These are phyloP conservation scores for Malus hybrid DNA, from an alignment of 331 rosid genomes.

Conservation along the genomic window DNA sequence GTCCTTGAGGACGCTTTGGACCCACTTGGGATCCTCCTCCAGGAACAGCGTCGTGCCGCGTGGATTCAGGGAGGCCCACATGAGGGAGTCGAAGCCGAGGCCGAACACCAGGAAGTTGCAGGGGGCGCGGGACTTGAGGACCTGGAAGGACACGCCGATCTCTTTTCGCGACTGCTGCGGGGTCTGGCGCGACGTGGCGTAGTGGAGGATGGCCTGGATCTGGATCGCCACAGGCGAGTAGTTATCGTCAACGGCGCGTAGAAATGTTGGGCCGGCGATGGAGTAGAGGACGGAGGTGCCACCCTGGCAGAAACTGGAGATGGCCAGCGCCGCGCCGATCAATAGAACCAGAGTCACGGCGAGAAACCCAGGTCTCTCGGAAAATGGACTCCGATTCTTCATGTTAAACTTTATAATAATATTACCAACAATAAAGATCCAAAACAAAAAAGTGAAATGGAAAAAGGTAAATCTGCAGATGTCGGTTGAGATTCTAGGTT, in stretches of 20 bases:
- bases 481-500: background rate
- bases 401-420: background rate
- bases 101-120: conserved; percentile 83
- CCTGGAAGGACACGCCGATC: conserved; percentile 57
- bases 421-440: background rate
- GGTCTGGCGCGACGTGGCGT: conserved; percentile 61
- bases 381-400: conserved; percentile 18
- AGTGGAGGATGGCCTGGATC: conserved; percentile 66
- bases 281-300: conserved; percentile 31
- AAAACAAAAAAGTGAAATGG: background rate
- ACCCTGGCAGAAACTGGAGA: conserved; percentile 24
- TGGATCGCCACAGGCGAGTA: conserved; percentile 32
- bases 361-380: conserved; percentile 35
- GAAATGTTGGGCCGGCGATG: background rate
- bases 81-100: conserved; percentile 82
- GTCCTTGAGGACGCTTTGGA: conserved; percentile 52
- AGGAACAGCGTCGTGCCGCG: conserved; percentile 71
- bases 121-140: conserved; percentile 44
- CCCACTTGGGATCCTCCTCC: conserved; percentile 88
- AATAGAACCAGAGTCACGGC: conserved; percentile 26
- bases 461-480: background rate
- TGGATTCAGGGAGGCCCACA: conserved; percentile 91
- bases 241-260: background rate
- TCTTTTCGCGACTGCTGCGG: conserved; percentile 71
- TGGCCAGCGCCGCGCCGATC: conserved; percentile 38